Base-by-base conservation (phyloP, 768 basidiomycete genomes). In the Cystobasidium tubakii region DNA sequence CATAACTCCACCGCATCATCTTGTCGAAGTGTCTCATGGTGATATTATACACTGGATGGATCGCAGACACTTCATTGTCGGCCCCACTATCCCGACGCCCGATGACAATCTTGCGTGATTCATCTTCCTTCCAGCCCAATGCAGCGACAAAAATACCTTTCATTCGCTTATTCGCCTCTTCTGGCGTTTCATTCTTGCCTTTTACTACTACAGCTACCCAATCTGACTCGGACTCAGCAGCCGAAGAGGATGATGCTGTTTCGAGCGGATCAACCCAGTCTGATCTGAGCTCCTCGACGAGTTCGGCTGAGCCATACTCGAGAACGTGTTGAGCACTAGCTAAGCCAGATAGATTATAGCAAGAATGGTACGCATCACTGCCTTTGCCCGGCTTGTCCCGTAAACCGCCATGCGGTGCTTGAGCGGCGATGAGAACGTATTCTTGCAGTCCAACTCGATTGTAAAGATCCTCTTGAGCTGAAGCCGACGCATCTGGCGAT, bases 291-390 rank as follows among this genome's bases (percentile, higher is more conserved):
- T 7, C 31, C 7, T 53, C 77, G 77, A 62, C 74, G 87, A 76
- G 53, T 81, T 79, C 3, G 79, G 78, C 6, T 80, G 81, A 34
- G 83, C 79, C 1, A 80, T 85, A 85, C 43, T 81, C 82, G 0
- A 93, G 85, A 50, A 84, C 86, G 76, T 97, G 92, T 79, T 98
- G 96, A 0, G 95, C 90, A 0, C 87, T 84, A 0, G 95, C 91
- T 21, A 96, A 84, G 15, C 96, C 96, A 3, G 92, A 86, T 1
- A 98, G 86, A 79, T 91, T 94, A 81, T 95, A 98, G 42, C 91
- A 82, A 0, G 95, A 96, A 79, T 99, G 96, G 80, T 99, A 99
- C 44, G 91, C 85, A 80, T 99, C 96, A n/a, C 93, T 83, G n/a
- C 82, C 81, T 90, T 96, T 97, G 44, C 91, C 91, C 17, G 96